These are phyloP conservation scores for Teunomyces stri DNA, from an alignment of 805 yeast genomes.

Conservation along the genomic window DNA sequence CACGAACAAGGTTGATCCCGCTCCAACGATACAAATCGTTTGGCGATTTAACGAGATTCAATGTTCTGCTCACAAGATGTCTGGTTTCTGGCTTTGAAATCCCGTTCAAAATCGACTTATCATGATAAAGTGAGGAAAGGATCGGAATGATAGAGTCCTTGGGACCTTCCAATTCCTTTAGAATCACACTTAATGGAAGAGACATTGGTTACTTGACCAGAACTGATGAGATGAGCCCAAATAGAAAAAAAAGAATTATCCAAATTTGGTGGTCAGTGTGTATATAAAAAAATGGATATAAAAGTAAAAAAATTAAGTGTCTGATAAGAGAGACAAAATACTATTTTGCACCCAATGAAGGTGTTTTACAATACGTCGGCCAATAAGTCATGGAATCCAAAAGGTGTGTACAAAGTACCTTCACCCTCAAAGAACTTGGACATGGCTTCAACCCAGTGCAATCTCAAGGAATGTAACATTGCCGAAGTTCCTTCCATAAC, in stretches of 20 bases:
- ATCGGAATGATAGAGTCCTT: slow-evolving; percentile 27
- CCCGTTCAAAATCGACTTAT: slow-evolving; percentile 29
- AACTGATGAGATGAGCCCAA: slow-evolving; percentile 1
- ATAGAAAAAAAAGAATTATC: neutral
- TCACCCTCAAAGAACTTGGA: slow-evolving; percentile 78
- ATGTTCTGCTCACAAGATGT: slow-evolving; percentile 45
- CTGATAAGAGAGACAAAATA: neutral
- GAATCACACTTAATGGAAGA: slow-evolving; percentile 8
- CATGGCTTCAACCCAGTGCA: slow-evolving; percentile 85
- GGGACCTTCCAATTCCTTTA: slow-evolving; percentile 8
- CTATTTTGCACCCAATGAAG: no score
- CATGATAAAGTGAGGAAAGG: slow-evolving; percentile 26
- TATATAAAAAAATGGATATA: neutral
- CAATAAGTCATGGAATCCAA: slow-evolving; percentile 37
- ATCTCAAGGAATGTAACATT: slow-evolving; percentile 72
- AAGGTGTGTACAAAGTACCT: slow-evolving; percentile 67
- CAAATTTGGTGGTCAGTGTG: neutral
- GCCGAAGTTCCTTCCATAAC: slow-evolving; percentile 86
- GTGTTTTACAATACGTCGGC: slow-evolving; percentile 8
- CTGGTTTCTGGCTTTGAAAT: slow-evolving; percentile 50
- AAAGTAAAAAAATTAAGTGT: neutral
- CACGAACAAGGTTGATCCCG: slow-evolving; percentile 52
- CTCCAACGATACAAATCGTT: slow-evolving; percentile 53
- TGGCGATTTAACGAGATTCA: slow-evolving; percentile 44
- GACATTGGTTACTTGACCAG: slow-evolving; percentile 6